Evolutionary conservation across 139 green algal genomes (phyloP).

Genomic region (Monoraphidium neglectum): DNA sequence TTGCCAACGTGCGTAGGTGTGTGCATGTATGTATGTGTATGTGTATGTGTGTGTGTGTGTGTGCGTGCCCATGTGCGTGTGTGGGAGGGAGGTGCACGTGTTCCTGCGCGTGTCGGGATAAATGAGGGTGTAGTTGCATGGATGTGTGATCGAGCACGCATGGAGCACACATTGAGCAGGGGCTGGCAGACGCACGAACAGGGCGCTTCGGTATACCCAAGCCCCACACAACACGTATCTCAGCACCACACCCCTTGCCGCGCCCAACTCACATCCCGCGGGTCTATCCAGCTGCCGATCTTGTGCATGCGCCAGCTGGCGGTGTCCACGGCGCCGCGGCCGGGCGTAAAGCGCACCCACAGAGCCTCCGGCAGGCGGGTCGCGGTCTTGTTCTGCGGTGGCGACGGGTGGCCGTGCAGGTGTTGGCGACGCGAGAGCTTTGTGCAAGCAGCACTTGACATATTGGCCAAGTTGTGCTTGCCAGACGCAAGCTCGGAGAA

Average conservation of each 20-base stretch:
- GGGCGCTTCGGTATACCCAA: too few species aligned
- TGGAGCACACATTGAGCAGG: neutral
- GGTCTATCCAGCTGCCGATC: constrained; percentile 45
- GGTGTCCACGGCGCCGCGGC: constrained; percentile 25
- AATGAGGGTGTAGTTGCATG: neutral
- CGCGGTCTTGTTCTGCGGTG: constrained; percentile 68
- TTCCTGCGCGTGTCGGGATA: neutral
- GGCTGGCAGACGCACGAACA: neutral
- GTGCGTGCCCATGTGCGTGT: neutral
- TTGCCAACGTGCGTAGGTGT: neutral
- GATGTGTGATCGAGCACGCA: neutral
- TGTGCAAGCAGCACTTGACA: too few species aligned
- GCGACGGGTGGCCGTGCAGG: too few species aligned
- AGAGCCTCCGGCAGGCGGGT: constrained; percentile 66
- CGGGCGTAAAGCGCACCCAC: constrained; percentile 43
- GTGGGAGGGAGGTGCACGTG: neutral
- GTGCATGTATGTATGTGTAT: neutral
- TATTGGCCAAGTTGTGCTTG: too few species aligned
- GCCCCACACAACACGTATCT: too few species aligned
- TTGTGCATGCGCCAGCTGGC: constrained; percentile 56
- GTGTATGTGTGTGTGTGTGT: neutral
- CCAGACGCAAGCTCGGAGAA: too few species aligned
- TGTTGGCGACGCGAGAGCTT: too few species aligned
- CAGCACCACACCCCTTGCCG: neutral
- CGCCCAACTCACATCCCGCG: constrained; percentile 37